Conservation (phyloP, 805 yeast genomes). For the Candida lessepsii region DNA sequence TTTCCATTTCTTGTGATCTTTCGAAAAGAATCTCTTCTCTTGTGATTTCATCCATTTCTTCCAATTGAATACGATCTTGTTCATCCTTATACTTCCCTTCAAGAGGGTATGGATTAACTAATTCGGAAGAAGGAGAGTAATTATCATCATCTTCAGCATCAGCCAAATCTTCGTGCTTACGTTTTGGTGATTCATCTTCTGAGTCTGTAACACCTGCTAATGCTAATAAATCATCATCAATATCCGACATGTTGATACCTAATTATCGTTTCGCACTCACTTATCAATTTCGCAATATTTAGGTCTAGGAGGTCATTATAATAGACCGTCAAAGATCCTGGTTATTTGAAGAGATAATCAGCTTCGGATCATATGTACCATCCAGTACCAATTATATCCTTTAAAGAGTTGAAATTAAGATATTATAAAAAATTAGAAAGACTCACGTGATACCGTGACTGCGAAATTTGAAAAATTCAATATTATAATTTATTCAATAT, state of each 20-base stretch:
- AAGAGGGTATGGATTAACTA: slow-evolving; percentile 80
- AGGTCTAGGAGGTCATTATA: too few relatives aligned
- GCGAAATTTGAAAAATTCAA: slow-evolving; percentile 3
- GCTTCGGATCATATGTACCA: too few relatives aligned
- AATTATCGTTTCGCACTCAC: not conserved
- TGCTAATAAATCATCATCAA: slow-evolving; percentile 94
- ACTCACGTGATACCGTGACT: slow-evolving; percentile 11
- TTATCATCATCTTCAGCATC: slow-evolving; percentile 23
- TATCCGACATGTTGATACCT: slow-evolving; percentile 57
- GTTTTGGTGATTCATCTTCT: slow-evolving; percentile 18
- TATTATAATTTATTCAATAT: slow-evolving; percentile 7
- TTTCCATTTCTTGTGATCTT: slow-evolving; percentile 88
- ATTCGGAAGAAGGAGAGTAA: slow-evolving; percentile 22
- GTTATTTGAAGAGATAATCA: too few relatives aligned
- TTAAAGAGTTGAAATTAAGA: too few relatives aligned
- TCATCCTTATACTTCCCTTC: slow-evolving; percentile 90
- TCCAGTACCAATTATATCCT: too few relatives aligned
- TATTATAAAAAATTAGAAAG: not conserved
- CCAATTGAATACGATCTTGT: slow-evolving; percentile 60
- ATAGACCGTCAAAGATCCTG: too few relatives aligned
- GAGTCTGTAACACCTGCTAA: slow-evolving; percentile 66
- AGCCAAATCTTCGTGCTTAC: slow-evolving; percentile 18
- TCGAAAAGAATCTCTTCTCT: slow-evolving; percentile 90
- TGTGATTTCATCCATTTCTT: slow-evolving; percentile 85
- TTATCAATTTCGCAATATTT: too few relatives aligned